Conservation (phyloP, 1,139 yeast species). For the Pneumocystis sp. region DNA sequence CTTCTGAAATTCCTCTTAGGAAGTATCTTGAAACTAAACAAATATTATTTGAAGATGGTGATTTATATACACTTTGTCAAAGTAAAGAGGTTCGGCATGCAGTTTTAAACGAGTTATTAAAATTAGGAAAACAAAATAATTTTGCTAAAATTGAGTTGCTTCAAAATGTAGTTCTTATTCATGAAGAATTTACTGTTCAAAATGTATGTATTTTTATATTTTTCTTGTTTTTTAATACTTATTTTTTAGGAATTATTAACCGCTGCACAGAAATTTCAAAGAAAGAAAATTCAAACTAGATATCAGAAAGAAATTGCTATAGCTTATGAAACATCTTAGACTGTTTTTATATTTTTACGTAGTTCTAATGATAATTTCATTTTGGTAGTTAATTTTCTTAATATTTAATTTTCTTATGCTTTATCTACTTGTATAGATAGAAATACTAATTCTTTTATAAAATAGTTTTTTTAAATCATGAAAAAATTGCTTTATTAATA, state of each 20-base stretch:
- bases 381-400: not conserved
- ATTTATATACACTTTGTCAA: conserved; percentile 37
- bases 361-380: not conserved
- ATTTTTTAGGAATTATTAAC: conserved; percentile 46
- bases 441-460: too few relatives aligned
- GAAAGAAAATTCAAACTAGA: conserved; percentile 67
- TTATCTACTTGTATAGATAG: not conserved
- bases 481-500: too few relatives aligned
- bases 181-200: conserved; percentile 96
- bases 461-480: too few relatives aligned
- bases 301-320: conserved; percentile 24
- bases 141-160: conserved; percentile 74
- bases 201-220: conserved; percentile 30
- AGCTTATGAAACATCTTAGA: conserved; percentile 17
- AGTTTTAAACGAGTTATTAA: conserved; percentile 44
- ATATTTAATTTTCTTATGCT: too few relatives aligned
- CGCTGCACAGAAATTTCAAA: conserved; percentile 89
- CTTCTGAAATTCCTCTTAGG: conserved; percentile 54
- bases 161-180: conserved; percentile 61
- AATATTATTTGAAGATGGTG: conserved; percentile 36
- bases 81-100: conserved; percentile 44
- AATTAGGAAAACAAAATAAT: conserved; percentile 70
- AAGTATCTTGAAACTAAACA: conserved; percentile 41
- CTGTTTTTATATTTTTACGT: too few relatives aligned
- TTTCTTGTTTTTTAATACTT: not conserved